A percentile compares a stretch with the other conserved stretches of the same genome.
phyloP scores from a whole-genome alignment of 805 yeast species.

The Lipomyces mesembrius region DNA sequence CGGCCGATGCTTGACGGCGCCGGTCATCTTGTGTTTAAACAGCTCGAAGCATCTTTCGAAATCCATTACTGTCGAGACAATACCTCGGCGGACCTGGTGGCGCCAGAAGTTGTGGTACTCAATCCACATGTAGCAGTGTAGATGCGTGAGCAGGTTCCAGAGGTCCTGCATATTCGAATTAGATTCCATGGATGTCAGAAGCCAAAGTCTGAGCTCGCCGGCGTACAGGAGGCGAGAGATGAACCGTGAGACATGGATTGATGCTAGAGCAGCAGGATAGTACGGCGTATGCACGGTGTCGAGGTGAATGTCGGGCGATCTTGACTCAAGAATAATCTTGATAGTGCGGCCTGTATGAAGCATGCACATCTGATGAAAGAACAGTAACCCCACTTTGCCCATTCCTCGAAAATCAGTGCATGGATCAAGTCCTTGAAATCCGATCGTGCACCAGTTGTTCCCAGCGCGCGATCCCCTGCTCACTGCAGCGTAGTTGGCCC shows the following conservation, averaged over 20 bases:
- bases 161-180: slow-evolving; percentile 1
- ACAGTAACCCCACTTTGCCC: slow-evolving; percentile 35
- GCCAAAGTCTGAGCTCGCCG: slow-evolving; percentile 30
- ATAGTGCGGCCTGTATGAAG: slow-evolving; percentile 23
- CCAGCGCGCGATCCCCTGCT: slow-evolving; percentile 34
- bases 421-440: slow-evolving; percentile 50
- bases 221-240: slow-evolving; percentile 20
- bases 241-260: slow-evolving; percentile 36
- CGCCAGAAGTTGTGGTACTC: slow-evolving; percentile 38
- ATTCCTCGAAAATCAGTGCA: slow-evolving; percentile 47
- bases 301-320: slow-evolving; percentile 27
- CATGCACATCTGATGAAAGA: slow-evolving; percentile 17
- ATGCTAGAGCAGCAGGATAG: slow-evolving; percentile 40
- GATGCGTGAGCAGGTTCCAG: slow-evolving; percentile 27
- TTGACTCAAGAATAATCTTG: slow-evolving; percentile 19
- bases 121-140: slow-evolving; percentile 26
- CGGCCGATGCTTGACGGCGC: slow-evolving; percentile 15
- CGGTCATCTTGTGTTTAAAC: slow-evolving; percentile 17
- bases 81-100: slow-evolving; percentile 20
- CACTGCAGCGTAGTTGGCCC: slow-evolving; percentile 20
- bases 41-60: slow-evolving; percentile 37
- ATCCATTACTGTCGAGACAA: slow-evolving; percentile 38
- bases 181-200: slow-evolving; percentile 17
- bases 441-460: slow-evolving; percentile 46
- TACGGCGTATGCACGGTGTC: slow-evolving; percentile 34